A percentile compares a stretch with the other conserved stretches of the same genome.
These are phyloP conservation scores for Elaeagnus macrophylla DNA, from an alignment of 306 rosid species.

Conservation along the genomic window DNA sequence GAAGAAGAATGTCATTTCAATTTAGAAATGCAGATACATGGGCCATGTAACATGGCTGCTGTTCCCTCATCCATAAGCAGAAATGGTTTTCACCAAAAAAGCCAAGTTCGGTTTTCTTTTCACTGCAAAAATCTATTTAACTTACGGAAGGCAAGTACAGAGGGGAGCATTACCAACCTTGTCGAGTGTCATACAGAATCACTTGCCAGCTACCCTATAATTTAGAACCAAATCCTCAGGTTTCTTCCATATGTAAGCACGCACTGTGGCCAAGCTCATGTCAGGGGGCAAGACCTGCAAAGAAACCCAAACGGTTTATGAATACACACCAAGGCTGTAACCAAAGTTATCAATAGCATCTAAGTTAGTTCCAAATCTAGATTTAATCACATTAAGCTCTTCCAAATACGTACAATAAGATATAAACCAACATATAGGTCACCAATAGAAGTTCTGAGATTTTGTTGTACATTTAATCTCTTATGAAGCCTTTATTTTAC, in stretches of 20 bases:
- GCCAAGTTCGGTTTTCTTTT: too few species aligned
- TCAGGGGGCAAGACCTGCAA: conserved; percentile 78
- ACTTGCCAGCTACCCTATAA: conserved; percentile 81
- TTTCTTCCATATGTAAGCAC: conserved; percentile 95
- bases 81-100: too few species aligned
- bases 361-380: too few species aligned
- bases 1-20: too few species aligned
- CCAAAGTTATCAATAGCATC: not conserved
- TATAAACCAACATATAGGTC: not conserved
- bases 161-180: too few species aligned
- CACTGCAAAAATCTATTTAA: too few species aligned
- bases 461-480: too few species aligned
- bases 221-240: conserved; percentile 77
- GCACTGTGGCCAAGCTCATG: conserved; percentile 91
- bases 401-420: not conserved
- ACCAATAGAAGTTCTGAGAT: too few species aligned
- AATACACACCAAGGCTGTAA: conserved; percentile 2
- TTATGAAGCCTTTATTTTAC: not conserved
- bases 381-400: not conserved
- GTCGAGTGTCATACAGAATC: conserved; percentile 22
- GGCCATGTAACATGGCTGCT: too few species aligned
- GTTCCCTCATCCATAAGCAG: too few species aligned
- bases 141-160: too few species aligned
- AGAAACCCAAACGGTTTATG: conserved; percentile 14
- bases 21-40: too few species aligned